Conservation (phyloP, 2,329 filamentous ascomycete genomes). For the Ustilaginoidea virens region DNA sequence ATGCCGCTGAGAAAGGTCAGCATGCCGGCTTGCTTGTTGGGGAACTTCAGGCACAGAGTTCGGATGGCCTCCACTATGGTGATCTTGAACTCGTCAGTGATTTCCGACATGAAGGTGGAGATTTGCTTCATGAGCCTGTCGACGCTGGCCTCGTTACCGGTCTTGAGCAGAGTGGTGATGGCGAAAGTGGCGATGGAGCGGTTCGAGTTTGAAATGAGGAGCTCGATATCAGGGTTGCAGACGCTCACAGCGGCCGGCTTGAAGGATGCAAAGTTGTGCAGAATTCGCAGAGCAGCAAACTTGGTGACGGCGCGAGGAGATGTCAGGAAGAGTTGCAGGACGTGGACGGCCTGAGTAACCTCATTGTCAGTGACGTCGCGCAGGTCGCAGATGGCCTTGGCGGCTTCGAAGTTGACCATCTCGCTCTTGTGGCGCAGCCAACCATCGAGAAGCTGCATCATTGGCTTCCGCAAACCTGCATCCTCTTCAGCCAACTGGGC, state of each 20-base stretch:
- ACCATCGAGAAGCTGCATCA: conserved; percentile 92
- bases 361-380: conserved; percentile 85
- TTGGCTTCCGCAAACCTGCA: conserved; percentile 72
- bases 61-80: conserved; percentile 99
- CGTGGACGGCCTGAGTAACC: conserved; percentile 82
- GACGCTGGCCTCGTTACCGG: conserved; percentile 92
- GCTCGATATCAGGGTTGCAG: conserved; percentile 95
- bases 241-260: conserved; percentile 83
- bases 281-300: conserved; percentile 89
- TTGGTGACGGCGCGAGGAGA: conserved; percentile 93
- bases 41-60: conserved; percentile 93
- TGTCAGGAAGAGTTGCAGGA: conserved; percentile 90
- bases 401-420: conserved; percentile 98
- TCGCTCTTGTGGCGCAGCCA: conserved; percentile 98
- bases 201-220: conserved; percentile 92
- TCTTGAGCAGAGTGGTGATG: conserved; percentile 95
- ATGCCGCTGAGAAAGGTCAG: conserved; percentile 95
- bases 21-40: conserved; percentile 96
- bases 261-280: conserved; percentile 93
- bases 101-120: conserved; percentile 94
- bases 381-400: conserved; percentile 94
- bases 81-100: conserved; percentile 98
- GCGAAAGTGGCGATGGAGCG: conserved; percentile 96
- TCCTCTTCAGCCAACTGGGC: conserved; percentile 93
- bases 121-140: conserved; percentile 98